Evolutionary conservation across 495 filamentous ascomycete species (phyloP), one percentile per base, ranked within the genome.

Genomic region (Achaetomiella virescens): DNA sequence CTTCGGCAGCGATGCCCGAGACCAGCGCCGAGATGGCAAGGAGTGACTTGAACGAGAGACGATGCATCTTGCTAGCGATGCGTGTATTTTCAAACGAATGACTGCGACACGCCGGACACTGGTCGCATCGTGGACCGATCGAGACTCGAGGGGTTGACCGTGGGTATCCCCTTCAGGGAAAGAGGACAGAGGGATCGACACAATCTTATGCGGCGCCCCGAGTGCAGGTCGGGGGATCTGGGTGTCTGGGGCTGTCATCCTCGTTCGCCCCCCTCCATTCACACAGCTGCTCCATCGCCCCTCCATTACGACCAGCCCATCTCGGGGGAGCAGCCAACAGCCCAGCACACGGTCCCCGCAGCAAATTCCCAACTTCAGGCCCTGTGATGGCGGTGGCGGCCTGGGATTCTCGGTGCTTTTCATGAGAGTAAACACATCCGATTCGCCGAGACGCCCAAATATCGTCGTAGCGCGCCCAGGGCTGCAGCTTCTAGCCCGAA

Each of bases 21-120:
- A 57, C 41, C 37, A 64, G 48, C 33, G 53, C 58, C 57, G 62
- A 64, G 45, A 62, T 27, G 40, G 63, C 51, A 40, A 64, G 24
- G 43, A 66, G 58, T 31, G 64, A 63, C 58, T 54, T 54, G 14
- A 66, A 51, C n/a, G 63, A 62, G 60, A 54, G 60, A 45, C 50
- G 54, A 49, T 27, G 58, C 64, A 66, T 66, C 44, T 44, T 61
- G 40, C 15, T 1, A 35, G 29, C 33, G 38, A 36, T 42, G 38
- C 52, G 25, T 33, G 10, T 46, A 41, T 38, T 18, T 54, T 27
- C 14, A 55, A 59, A 57, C 36, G 55, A 57, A 25, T 48, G 58
- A 55, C 58, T 49, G 31, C 20, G 48, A 38, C 41, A 43, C 48
- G 58, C 1, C 20, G 7, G 9, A 37, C 17, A 25, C 36, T 29